These are phyloP conservation scores for Emericellopsis atlantica DNA, from an alignment of 2,329 filamentous ascomycete species.

Conservation along the genomic window DNA sequence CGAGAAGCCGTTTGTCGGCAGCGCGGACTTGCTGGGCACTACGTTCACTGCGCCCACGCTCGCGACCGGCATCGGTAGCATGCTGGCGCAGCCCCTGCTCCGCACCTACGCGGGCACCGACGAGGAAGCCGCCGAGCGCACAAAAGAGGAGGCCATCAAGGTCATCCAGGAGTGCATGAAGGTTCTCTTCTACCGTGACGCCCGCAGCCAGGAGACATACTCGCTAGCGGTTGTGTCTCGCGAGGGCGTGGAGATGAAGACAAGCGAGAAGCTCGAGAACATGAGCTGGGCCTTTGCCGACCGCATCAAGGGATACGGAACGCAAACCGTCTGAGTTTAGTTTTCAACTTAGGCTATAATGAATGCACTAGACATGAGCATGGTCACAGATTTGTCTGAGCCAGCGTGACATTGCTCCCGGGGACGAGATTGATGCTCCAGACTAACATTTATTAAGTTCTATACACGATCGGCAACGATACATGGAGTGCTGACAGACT, in stretches of 20 bases:
- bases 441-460: too few relatives aligned
- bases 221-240: conserved; percentile 83
- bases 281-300: conserved; percentile 99
- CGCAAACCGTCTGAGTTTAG: conserved; percentile 47
- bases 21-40: conserved; percentile 83
- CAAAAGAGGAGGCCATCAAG: conserved; percentile 65
- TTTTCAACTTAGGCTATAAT: too few relatives aligned
- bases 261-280: conserved; percentile 78
- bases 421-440: too few relatives aligned
- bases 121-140: conserved; percentile 57
- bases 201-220: conserved; percentile 82
- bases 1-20: conserved; percentile 77
- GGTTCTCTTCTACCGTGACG: conserved; percentile 94
- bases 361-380: too few relatives aligned
- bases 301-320: conserved; percentile 87
- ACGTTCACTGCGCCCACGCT: conserved; percentile 81
- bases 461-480: too few relatives aligned
- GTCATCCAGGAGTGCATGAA: conserved; percentile 93
- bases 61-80: conserved; percentile 86
- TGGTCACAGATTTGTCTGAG: too few relatives aligned
- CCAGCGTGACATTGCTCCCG: too few relatives aligned
- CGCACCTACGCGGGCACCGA: conserved; percentile 77
- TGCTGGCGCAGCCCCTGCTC: conserved; percentile 87
- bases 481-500: too few relatives aligned
- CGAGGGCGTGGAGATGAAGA: conserved; percentile 74